Base-by-base conservation (phyloP, 805 yeast genomes). In the Kazachstania kunashirensis region DNA sequence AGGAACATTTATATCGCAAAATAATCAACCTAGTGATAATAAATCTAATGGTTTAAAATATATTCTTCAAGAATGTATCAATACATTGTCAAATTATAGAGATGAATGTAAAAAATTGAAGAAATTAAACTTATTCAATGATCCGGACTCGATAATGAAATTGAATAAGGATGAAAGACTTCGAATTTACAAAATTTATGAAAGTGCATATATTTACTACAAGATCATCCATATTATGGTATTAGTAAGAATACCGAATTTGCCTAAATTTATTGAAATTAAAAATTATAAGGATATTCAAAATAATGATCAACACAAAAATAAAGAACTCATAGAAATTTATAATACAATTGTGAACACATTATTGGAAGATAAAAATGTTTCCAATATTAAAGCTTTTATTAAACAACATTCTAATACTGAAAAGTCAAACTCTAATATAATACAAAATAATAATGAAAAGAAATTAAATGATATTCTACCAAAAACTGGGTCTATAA, bases 161-260 rank as follows among this genome's bases (percentile, higher is more conserved):
- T 18, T 28, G 15, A 18, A 25, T 8, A 32, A 32, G 2, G 29
- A 34, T 9, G 34, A 34, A 13, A 32, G 32, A 7, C 28, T 36
- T 11, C 43, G 40, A 12, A 30, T 45, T 5, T 46, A 38, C 33
- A 48, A 49, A 24, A 24, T 46, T 7, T 52, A 51, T 35, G 62
- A 57, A 46, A 46, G 53, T n/a, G 52, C 57, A 6, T 58, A 54
- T 33, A 50, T 58, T n/a, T 58, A 57, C 33, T 58, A 53, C 42
- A 58, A 58, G 37, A 55, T 57, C 13, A 52, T 58, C n/a, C 58
- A 55, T 31, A 47, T 45, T 27, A 46, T 50, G 2, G 44, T 53
- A 16, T 37, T 52, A n/a, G 47, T 44, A 16, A 49, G 44, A 33
- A 54, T 58, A 34, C 63, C 63, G 4, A 42, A 41, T 21, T 37